phyloP scores from a whole-genome alignment of 2,329 filamentous ascomycete species.

The Pseudocercospora fijiensis region DNA sequence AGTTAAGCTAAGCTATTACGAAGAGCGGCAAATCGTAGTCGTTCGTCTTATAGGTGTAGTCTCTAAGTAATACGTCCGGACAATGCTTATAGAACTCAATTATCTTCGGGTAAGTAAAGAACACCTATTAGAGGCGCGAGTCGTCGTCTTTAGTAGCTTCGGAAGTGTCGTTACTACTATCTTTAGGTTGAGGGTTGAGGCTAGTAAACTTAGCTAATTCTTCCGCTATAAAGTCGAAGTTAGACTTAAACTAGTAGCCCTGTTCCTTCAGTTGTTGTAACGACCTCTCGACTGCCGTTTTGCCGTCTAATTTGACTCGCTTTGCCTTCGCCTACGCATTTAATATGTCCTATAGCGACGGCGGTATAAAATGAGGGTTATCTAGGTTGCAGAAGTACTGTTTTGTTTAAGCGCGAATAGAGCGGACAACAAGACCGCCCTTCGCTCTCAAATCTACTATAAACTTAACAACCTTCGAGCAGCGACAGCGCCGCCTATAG shows the following conservation, averaged over 20 bases:
- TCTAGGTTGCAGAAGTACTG: too few relatives aligned
- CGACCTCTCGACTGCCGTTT: background rate
- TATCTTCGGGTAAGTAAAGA: background rate
- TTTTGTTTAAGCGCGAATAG: too few relatives aligned
- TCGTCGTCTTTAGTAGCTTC: too few relatives aligned
- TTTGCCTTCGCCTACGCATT: background rate
- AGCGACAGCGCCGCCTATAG: background rate
- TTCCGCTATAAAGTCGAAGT: too few relatives aligned
- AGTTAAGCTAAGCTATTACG: background rate
- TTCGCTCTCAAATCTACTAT: background rate
- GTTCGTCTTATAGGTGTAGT: background rate
- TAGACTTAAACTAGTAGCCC: background rate
- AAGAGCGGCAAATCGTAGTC: background rate
- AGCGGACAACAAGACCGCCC: background rate
- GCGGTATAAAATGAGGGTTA: background rate
- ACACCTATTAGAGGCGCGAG: background rate
- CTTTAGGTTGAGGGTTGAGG: background rate
- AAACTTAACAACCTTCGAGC: background rate
- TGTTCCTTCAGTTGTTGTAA: background rate
- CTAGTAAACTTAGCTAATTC: too few relatives aligned
- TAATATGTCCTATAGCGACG: background rate
- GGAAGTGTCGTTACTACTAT: background rate
- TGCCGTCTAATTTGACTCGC: background rate
- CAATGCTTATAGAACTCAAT: background rate
- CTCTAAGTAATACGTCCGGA: background rate